Base-by-base conservation (phyloP, 1,139 yeast species). In the Arxiozyma slooffiae region DNA sequence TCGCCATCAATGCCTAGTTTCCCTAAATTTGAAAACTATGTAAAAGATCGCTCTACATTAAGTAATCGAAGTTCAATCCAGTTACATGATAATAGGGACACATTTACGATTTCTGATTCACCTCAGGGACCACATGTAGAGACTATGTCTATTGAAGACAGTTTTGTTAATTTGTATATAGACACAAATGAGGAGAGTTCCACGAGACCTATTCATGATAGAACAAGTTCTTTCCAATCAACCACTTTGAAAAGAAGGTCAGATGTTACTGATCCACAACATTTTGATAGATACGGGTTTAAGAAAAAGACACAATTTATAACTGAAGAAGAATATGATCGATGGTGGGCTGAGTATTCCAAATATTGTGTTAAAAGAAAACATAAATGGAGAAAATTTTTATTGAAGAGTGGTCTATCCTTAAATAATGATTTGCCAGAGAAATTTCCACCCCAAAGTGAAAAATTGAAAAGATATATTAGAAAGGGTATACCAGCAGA, bases 401-500 rank as follows among this genome's bases (percentile, higher is more conserved):
- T 90, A 74, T 75, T 73, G 50, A 82, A 79, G 55, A 79, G 79
- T 59, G 97, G 97, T 0, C 70, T 87, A n/a, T 61, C 74, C 6
- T 66, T 66, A 56, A 75, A 61, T 38, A 66, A 67, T 39, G 72
- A 71, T 43, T 51, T 53, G 18, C 66, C 66, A 7, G 52, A 47
- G 24, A 53, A 60, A 21, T 57, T 54, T 23, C 60, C 60, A 20
- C 46, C 58, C 3, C 50, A 48, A 40, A 83, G 92, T 8, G 94
- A 85, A 52, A 88, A 86, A 60, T 75, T 89, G 54, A 84, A 84
- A 62, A 78, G 92, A 55, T 80, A 87, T 62, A 78, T 92, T 16
- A 76, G 97, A 51, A 83, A 85, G 63, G 98, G 98, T 5, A 83
- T 90, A 11, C 97, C 98, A 0, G 88, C 96, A 0, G 96, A 88